Evolutionary conservation across 345 rosid genomes (phyloP), one percentile per base, ranked within the genome.

Genomic region (Combretum micranthum): DNA sequence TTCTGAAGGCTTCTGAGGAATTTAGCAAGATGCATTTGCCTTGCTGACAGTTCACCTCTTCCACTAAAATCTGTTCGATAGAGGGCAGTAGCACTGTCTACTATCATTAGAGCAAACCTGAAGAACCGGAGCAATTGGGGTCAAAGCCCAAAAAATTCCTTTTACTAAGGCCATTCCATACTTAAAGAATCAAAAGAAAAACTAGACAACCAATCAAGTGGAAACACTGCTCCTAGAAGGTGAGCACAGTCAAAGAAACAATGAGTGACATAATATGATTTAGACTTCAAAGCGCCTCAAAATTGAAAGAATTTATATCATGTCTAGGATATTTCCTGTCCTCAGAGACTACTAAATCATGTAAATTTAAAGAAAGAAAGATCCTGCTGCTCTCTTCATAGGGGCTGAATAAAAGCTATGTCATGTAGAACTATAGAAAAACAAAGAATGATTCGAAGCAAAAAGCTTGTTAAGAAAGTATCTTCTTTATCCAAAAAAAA

Each of bases 1-100:
- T 87, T 93, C 79, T 93, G 97, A 55, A 93, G 91, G 68, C 97
- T 85, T 75, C 97, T 82, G 45, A 89, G 84, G 70, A 93, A 93
- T 74, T 93, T 93, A 6, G 96, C 99, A 32, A 93, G 97, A 80
- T 93, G 99, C 99, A 87, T 93, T 72, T 93, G 99, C 60, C 96
- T 77, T 12, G 97, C 97, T 17, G 97, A 87, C 57, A 93, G 82
- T 71, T 89, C 99, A 44, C 97, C 99, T 61, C 99, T 85, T 55
- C 97, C 99, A 37, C 83, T 77, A 72, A 87, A 93, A 82, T 89
- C 92, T 51, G 99, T 93, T 73, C 99, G 73, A 69, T 93, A 93
- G 42, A 93, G 81, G 37, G 96, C 96, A 0, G 99, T 93, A 42
- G 97, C 96, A 53, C 96, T 89, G 76, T 89, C 99, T 22, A 93